These are phyloP conservation scores for Handroanthus guayacan DNA, from an alignment of 257 asterid species.

Conservation along the genomic window DNA sequence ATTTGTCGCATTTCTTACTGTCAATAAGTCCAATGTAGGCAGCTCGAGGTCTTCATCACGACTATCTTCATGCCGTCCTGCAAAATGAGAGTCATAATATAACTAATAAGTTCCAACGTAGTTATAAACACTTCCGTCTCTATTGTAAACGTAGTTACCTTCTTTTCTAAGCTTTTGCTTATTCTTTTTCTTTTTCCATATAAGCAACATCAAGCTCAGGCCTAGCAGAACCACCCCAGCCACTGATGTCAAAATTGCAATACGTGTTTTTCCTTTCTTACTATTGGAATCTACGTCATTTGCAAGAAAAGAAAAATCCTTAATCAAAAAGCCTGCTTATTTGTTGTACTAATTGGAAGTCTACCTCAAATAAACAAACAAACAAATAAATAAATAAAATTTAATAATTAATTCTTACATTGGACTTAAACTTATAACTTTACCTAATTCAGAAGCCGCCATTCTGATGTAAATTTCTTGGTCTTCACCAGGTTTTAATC, in stretches of 20 bases:
- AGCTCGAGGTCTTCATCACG: slow-evolving; percentile 1
- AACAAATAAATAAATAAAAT: too few species aligned
- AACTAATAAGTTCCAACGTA: too few species aligned
- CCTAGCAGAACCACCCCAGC: neutral
- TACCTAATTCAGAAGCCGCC: slow-evolving; percentile 34
- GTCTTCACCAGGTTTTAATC: neutral
- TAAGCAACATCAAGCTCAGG: neutral
- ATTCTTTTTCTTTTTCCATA: neutral
- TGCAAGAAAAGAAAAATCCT: neutral
- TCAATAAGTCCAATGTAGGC: slow-evolving; percentile 12
- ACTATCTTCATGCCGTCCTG: slow-evolving; percentile 13
- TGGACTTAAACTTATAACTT: neutral
- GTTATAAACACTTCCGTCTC: too few species aligned
- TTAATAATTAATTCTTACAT: slow-evolving; percentile 1
- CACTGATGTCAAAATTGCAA: neutral
- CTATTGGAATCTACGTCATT: neutral
- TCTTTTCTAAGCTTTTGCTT: neutral
- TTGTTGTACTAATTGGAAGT: neutral
- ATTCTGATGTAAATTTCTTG: slow-evolving; percentile 32
- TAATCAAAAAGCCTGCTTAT: neutral
- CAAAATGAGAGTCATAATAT: neutral
- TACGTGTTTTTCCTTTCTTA: neutral
- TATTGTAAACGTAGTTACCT: neutral
- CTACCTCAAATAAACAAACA: too few species aligned
- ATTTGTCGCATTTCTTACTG: slow-evolving; percentile 17